Percentiles rank a stretch among this genome's conserved stretches.
These are phyloP conservation scores for Pythium biforme DNA, from an alignment of 352 stramenopile species.

Conservation along the genomic window DNA sequence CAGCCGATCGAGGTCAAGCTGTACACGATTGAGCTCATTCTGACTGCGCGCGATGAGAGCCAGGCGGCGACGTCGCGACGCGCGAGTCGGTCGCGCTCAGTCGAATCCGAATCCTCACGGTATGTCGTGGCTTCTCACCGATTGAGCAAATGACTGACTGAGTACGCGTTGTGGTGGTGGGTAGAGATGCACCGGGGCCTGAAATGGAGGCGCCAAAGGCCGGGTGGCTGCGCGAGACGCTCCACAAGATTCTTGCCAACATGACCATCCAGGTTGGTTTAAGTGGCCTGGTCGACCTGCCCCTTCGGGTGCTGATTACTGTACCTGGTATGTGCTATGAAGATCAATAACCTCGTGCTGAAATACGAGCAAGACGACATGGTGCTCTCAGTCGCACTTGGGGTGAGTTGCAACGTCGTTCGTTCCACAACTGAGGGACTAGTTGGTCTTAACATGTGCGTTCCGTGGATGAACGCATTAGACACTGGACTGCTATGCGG, in stretches of 20 bases:
- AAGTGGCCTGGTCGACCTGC: background rate
- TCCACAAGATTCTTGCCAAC: slow-evolving; percentile 83
- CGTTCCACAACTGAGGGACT: background rate
- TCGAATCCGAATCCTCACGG: slow-evolving; percentile 10
- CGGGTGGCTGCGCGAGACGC: slow-evolving; percentile 73
- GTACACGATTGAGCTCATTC: slow-evolving; percentile 87
- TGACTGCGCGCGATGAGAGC: slow-evolving; percentile 49
- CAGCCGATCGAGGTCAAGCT: slow-evolving; percentile 88
- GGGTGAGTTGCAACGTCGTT: slow-evolving; percentile 35
- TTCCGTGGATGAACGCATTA: slow-evolving; percentile 16
- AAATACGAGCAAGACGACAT: slow-evolving; percentile 89
- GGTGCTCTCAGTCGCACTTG: slow-evolving; percentile 79
- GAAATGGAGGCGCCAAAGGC: slow-evolving; percentile 82
- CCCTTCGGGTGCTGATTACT: background rate
- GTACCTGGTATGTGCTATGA: background rate
- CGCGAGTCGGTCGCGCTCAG: slow-evolving; percentile 20
- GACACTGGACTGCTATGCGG: slow-evolving; percentile 78
- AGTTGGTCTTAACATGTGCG: background rate
- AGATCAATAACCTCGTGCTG: slow-evolving; percentile 87
- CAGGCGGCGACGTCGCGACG: slow-evolving; percentile 8
- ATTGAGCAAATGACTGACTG: background rate
- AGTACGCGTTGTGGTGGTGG: background rate
- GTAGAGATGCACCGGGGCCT: slow-evolving; percentile 5
- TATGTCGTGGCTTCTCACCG: background rate
- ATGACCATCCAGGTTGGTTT: slow-evolving; percentile 59